A percentile compares a stretch with the other conserved stretches of the same genome.
phyloP scores from a whole-genome alignment of 768 basidiomycete genomes.

The Lentinula boryana region DNA sequence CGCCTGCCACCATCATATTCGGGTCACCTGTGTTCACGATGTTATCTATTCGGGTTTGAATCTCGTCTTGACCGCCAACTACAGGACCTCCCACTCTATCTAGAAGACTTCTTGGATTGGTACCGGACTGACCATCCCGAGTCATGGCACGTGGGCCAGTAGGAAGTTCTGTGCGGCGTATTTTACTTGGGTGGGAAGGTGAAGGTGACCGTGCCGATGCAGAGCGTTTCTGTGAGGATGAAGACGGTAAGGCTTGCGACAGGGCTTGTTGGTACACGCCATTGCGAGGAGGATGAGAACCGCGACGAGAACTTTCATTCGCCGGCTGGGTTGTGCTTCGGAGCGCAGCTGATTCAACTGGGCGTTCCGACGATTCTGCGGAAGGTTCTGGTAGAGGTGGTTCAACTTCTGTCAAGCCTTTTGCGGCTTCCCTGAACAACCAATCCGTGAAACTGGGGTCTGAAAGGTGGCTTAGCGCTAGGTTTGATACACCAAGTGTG shows the following conservation, averaged over 20 bases:
- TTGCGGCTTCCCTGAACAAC: constrained; percentile 78
- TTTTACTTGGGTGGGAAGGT: constrained; percentile 60
- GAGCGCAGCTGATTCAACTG: constrained; percentile 20
- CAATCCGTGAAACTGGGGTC: constrained; percentile 84
- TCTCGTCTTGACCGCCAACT: constrained; percentile 49
- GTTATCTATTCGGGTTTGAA: constrained; percentile 75
- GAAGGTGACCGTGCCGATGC: constrained; percentile 66
- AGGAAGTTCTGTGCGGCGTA: constrained; percentile 70
- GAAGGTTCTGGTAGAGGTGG: constrained; percentile 27
- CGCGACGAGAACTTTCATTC: constrained; percentile 37
- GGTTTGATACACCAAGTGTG: not conserved
- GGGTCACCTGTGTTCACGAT: constrained; percentile 58
- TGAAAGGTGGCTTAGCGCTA: constrained; percentile 19
- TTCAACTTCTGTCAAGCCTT: constrained; percentile 54
- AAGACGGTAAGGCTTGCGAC: constrained; percentile 52
- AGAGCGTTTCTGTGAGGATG: constrained; percentile 55
- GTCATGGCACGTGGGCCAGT: constrained; percentile 85
- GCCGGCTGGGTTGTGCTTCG: constrained; percentile 25
- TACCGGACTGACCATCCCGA: constrained; percentile 28
- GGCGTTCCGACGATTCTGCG: constrained; percentile 18
- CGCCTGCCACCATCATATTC: constrained; percentile 50
- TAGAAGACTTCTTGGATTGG: constrained; percentile 58
- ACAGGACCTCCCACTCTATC: constrained; percentile 72
- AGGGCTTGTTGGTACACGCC: constrained; percentile 71
- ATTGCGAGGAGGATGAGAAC: constrained; percentile 42